Base-by-base conservation (phyloP, 2,329 filamentous ascomycete genomes). In the Nannizziopsis barbatae region DNA sequence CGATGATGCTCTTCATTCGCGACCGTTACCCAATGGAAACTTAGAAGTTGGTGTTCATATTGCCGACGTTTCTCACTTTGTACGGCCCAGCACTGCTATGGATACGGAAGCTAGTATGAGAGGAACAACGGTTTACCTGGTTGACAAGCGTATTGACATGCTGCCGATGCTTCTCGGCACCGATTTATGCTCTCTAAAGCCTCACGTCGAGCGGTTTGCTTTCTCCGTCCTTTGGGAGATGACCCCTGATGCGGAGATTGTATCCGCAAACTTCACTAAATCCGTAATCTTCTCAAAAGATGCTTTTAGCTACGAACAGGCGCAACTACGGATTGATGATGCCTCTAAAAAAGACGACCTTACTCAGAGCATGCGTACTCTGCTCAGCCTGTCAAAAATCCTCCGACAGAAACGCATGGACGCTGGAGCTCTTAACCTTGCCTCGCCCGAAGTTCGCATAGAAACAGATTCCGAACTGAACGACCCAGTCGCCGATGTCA, bases 141-240 rank as follows among this genome's bases (percentile, higher is more conserved):
- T 98, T 2, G 92, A 98, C 68, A 98, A 98, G 74, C 88, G 92
- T 59, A 98, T 98, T 59, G 93, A 98, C 72, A 98, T 98, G 93
- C 76, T 98, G 65, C 93, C 93, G 1, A 89, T 88, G 76, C 81
- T 98, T 30, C 81, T 98, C 10, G 92, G 92, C 50, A 98, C 92
- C 0, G 89, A 98, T 60, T 74, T 98, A 1, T 98, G 92, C 70
- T 98, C 92, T 0, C 73, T 98, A 15, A 96, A 96, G 66, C 92
- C 92, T 0, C 92, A 95, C 59, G 88, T 98, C n/a, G 92, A 98
- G 70, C 85, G 86, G 8, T 92, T 81, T 61, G 86, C 86, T 22
- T 92, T 92, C 62, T 90, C 85, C 0, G 82, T 83, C 6, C 70
- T 90, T 15, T 92, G 92, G 92, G 90, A 98, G 66, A 74, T 98